Percentiles rank a stretch among this genome's conserved stretches.
Evolutionary conservation across 345 rosid genomes (phyloP).

Genomic region (Euphorbia pulcherrima): DNA sequence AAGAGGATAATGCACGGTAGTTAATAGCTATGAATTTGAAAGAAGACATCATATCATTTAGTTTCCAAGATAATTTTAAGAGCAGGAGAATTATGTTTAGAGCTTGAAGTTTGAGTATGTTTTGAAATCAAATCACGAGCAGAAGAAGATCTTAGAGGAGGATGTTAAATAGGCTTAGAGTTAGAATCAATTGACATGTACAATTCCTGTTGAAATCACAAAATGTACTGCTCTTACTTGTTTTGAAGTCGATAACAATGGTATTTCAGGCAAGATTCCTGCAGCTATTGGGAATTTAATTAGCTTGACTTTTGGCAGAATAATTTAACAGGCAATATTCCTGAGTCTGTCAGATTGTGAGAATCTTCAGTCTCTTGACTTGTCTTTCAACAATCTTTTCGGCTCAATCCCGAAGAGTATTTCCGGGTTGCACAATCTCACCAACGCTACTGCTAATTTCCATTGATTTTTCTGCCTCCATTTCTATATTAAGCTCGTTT

Average conservation of each 20-base stretch:
- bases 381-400: slow-evolving; percentile 73
- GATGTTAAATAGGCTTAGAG: no score
- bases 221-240: slow-evolving; percentile 63
- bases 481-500: no score
- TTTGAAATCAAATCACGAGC: no score
- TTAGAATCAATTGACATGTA: slow-evolving; percentile 76
- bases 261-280: slow-evolving; percentile 74
- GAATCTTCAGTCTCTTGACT: slow-evolving; percentile 84
- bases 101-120: no score
- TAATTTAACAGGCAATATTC: slow-evolving; percentile 68
- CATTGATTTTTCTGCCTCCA: slow-evolving; percentile 72
- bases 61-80: no score
- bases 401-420: slow-evolving; percentile 66
- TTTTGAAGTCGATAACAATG: slow-evolving; percentile 75
- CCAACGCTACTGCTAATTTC: slow-evolving; percentile 75
- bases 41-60: no score
- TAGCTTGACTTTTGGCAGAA: slow-evolving; percentile 83
- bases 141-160: no score
- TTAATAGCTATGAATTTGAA: no score
- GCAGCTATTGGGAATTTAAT: slow-evolving; percentile 48
- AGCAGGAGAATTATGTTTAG: no score
- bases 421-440: slow-evolving; percentile 65
- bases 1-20: not conserved
- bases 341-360: slow-evolving; percentile 60
- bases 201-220: slow-evolving; percentile 64